These are phyloP conservation scores for Neurospora sp. DNA, from an alignment of 495 filamentous ascomycete genomes.

Conservation along the genomic window DNA sequence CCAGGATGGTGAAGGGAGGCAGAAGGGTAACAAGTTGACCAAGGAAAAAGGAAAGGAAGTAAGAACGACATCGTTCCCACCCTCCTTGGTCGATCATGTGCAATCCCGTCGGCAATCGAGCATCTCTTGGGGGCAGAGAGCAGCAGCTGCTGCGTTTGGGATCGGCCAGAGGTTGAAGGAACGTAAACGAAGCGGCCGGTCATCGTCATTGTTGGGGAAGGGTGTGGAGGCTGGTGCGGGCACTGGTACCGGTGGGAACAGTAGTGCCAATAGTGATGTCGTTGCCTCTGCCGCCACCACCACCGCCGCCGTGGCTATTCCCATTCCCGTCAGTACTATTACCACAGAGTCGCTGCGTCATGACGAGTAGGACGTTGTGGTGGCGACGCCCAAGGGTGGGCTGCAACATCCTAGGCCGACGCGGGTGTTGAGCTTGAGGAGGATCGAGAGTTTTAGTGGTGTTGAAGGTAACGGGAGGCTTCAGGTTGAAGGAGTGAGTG, in stretches of 20 bases:
- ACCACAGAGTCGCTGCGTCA: neutral
- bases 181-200: conserved; percentile 1
- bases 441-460: conserved; percentile 19
- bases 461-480: neutral
- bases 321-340: neutral
- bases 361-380: conserved; percentile 8
- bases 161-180: conserved; percentile 12
- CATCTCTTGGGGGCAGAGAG: conserved; percentile 13
- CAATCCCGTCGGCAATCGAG: neutral
- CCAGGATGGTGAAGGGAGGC: conserved; percentile 5
- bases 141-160: conserved; percentile 12
- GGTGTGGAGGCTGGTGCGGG: neutral
- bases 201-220: neutral
- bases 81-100: neutral
- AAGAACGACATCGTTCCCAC: neutral
- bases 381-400: conserved; percentile 17
- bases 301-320: neutral
- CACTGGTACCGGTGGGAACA: neutral
- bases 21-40: conserved; percentile 1
- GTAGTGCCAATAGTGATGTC: neutral
- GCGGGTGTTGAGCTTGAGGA: conserved; percentile 22
- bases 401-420: conserved; percentile 25
- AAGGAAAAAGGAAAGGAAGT: neutral
- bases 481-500: conserved; percentile 4
- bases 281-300: neutral